A percentile compares a stretch with the other conserved stretches of the same genome.
Conservation (phyloP, 805 yeast genomes). For the Pichia pseudocactophila region DNA sequence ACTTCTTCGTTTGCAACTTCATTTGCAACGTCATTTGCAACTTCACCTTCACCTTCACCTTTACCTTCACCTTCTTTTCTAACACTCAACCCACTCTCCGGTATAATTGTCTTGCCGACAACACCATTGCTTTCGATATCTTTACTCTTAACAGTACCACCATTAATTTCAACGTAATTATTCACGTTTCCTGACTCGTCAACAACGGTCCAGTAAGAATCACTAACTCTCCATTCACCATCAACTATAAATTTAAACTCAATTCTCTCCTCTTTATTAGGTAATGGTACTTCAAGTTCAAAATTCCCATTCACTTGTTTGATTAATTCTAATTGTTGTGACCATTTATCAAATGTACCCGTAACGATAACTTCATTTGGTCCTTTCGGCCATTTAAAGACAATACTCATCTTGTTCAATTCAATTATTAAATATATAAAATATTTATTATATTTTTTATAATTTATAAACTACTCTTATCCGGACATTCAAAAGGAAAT, state of each 20-base stretch:
- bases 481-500: too few relatives aligned
- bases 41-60: slow-evolving; percentile 42
- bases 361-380: slow-evolving; percentile 40
- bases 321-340: slow-evolving; percentile 38
- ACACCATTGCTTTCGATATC: slow-evolving; percentile 28
- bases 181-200: slow-evolving; percentile 46
- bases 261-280: slow-evolving; percentile 18
- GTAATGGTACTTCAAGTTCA: slow-evolving; percentile 25
- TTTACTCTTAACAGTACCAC: slow-evolving; percentile 28
- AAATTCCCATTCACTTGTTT: slow-evolving; percentile 33
- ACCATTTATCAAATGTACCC: slow-evolving; percentile 54
- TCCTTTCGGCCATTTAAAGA: slow-evolving; percentile 11
- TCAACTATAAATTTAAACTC: slow-evolving; percentile 52
- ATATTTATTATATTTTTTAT: too few relatives aligned
- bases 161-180: slow-evolving; percentile 36
- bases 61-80: not conserved
- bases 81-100: slow-evolving; percentile 9
- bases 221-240: slow-evolving; percentile 45
- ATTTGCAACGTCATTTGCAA: slow-evolving; percentile 44
- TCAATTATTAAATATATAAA: too few relatives aligned
- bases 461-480: too few relatives aligned
- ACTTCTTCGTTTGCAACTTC: slow-evolving; percentile 42
- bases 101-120: slow-evolving; percentile 26
- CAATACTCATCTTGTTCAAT: not conserved
- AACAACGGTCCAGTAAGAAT: slow-evolving; percentile 32